A percentile compares a stretch with the other conserved stretches of the same genome.
These are phyloP conservation scores for Anacardium occidentale DNA, from an alignment of 345 rosid genomes.

Conservation along the genomic window DNA sequence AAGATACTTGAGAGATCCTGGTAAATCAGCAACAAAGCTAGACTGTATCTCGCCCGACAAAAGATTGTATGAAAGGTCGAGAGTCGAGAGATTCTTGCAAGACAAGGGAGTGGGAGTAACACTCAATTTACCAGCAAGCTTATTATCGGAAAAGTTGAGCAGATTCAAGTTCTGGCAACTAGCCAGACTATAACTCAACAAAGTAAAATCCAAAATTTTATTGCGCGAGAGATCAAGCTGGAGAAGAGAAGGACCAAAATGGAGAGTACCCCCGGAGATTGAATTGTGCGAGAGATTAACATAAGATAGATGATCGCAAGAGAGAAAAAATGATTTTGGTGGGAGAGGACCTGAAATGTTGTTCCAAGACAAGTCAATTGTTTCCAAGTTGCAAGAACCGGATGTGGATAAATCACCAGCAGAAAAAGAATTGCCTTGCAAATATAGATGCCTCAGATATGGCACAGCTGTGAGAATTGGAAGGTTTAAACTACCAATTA, in stretches of 20 bases:
- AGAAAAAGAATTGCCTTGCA: slow-evolving; percentile 57
- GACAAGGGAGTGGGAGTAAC: slow-evolving; percentile 39
- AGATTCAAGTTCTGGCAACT: slow-evolving; percentile 61
- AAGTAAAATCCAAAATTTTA: slow-evolving; percentile 41
- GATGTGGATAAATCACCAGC: slow-evolving; percentile 45
- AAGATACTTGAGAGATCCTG: slow-evolving; percentile 48
- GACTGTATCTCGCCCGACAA: slow-evolving; percentile 60
- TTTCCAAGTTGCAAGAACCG: slow-evolving; percentile 45
- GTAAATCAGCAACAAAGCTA: slow-evolving; percentile 40
- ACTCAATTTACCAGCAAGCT: slow-evolving; percentile 48
- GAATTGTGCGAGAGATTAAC: slow-evolving; percentile 57
- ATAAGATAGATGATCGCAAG: slow-evolving; percentile 37
- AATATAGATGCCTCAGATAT: slow-evolving; percentile 43
- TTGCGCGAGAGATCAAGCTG: slow-evolving; percentile 65
- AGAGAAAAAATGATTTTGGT: slow-evolving; percentile 33
- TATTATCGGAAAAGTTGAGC: slow-evolving; percentile 64
- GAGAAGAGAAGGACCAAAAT: slow-evolving; percentile 42
- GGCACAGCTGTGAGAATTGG: slow-evolving; percentile 53
- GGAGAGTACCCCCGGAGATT: slow-evolving; percentile 48
- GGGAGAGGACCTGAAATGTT: slow-evolving; percentile 52
- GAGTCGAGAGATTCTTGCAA: slow-evolving; percentile 49
- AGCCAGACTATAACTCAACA: slow-evolving; percentile 45
- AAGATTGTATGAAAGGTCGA: slow-evolving; percentile 70
- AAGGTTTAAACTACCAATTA: slow-evolving; percentile 53
- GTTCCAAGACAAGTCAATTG: slow-evolving; percentile 69